Conservation (phyloP, 2,329 filamentous ascomycete genomes). For the Cercospora sp. region DNA sequence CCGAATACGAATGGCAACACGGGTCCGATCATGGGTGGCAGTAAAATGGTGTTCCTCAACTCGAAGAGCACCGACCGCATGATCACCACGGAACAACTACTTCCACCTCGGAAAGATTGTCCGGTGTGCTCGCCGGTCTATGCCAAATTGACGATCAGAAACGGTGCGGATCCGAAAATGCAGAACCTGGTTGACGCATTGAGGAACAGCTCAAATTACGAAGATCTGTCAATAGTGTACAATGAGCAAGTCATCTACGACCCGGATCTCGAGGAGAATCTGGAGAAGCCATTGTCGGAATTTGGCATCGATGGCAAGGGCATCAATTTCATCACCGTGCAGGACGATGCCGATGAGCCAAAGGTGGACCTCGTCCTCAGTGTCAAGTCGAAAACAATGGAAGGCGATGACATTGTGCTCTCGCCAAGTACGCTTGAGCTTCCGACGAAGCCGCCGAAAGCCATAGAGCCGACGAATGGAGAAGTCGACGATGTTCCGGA, state of each 20-base stretch:
- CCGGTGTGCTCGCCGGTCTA: constrained; percentile 63
- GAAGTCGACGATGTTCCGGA: constrained; percentile 12
- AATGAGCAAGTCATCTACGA: constrained; percentile 82
- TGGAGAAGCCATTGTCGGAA: constrained; percentile 75
- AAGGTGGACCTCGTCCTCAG: constrained; percentile 76
- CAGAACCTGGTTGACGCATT: constrained; percentile 78
- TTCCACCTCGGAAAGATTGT: constrained; percentile 74
- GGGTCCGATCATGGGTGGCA: constrained; percentile 30
- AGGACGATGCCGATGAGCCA: constrained; percentile 77
- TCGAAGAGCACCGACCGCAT: constrained; percentile 63
- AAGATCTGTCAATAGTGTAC: constrained; percentile 69
- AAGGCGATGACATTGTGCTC: constrained; percentile 22
- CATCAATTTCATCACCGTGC: constrained; percentile 76
- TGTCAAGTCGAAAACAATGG: constrained; percentile 17
- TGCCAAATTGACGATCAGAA: constrained; percentile 26
- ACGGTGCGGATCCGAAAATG: constrained; percentile 67
- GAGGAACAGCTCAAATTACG: constrained; percentile 69
- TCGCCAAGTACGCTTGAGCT: constrained; percentile 23
- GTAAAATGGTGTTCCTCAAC: constrained; percentile 79
- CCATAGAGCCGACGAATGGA: constrained; percentile 20
- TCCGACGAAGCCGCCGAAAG: constrained; percentile 28
- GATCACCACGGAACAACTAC: constrained; percentile 57
- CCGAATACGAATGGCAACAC: constrained; percentile 20
- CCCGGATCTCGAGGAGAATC: constrained; percentile 81
- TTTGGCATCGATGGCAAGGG: constrained; percentile 64